Percentiles rank a stretch among this genome's conserved stretches.
Evolutionary conservation across 2,329 filamentous ascomycete species (phyloP).

Genomic region (Neonectria sp.): DNA sequence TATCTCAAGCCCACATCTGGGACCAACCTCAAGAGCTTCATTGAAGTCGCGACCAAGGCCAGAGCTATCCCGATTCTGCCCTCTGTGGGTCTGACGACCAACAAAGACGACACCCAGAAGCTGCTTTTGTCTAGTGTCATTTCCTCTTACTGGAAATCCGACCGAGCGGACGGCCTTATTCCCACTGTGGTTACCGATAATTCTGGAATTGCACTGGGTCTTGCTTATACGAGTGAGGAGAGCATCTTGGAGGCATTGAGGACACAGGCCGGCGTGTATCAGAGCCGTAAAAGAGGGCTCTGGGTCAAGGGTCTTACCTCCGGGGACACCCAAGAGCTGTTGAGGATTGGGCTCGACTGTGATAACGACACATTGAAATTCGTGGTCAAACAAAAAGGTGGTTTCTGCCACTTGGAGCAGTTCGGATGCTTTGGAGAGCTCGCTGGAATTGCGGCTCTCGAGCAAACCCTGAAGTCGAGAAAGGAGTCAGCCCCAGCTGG

Average conservation of each 20-base stretch:
- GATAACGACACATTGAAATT: slow-evolving; percentile 95
- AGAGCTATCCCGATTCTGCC: slow-evolving; percentile 82
- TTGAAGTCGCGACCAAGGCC: slow-evolving; percentile 64
- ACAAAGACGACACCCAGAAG: slow-evolving; percentile 71
- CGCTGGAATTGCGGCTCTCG: slow-evolving; percentile 84
- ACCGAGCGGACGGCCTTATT: slow-evolving; percentile 86
- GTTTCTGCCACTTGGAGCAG: slow-evolving; percentile 95
- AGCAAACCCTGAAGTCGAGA: slow-evolving; percentile 87
- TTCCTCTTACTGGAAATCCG: slow-evolving; percentile 82
- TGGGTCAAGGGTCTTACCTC: slow-evolving; percentile 98
- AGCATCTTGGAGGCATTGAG: slow-evolving; percentile 89
- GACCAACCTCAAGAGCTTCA: slow-evolving; percentile 61
- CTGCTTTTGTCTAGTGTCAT: slow-evolving; percentile 78
- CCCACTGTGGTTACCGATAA: slow-evolving; percentile 95
- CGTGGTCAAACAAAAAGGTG: slow-evolving; percentile 89
- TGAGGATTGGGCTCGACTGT: slow-evolving; percentile 90
- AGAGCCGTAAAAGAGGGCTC: slow-evolving; percentile 93
- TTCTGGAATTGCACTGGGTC: slow-evolving; percentile 84
- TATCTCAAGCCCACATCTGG: slow-evolving; percentile 67
- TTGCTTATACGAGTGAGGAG: slow-evolving; percentile 95
- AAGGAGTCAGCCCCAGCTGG: slow-evolving; percentile 87
- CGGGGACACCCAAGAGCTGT: slow-evolving; percentile 91
- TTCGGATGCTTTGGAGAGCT: slow-evolving; percentile 93
- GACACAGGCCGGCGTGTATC: slow-evolving; percentile 88
- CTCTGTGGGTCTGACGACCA: slow-evolving; percentile 77